Percentiles rank a stretch among this genome's conserved stretches.
Evolutionary conservation across 1,139 yeast species (phyloP).

Genomic region (Groenewaldozyma auringiensis): DNA sequence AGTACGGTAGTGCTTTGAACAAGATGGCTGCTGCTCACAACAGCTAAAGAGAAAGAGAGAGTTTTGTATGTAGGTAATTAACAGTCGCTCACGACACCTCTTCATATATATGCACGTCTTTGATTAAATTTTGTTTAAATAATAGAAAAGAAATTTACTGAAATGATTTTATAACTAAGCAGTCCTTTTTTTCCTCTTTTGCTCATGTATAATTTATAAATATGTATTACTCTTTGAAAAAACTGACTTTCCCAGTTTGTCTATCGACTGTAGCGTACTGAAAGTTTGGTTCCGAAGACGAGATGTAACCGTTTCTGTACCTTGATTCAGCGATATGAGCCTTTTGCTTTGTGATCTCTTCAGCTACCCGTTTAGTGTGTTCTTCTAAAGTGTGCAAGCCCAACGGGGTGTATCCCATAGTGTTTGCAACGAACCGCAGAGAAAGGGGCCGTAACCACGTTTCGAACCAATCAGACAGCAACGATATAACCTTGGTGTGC

Average conservation of each 20-base stretch:
- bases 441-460: neutral
- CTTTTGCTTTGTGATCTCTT: neutral
- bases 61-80: neutral
- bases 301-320: neutral
- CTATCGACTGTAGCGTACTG: neutral
- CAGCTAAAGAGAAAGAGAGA: too few species aligned
- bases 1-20: conserved; percentile 97
- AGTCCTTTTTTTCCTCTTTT: too few species aligned
- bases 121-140: neutral
- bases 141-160: neutral
- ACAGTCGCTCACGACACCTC: too few species aligned
- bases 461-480: neutral
- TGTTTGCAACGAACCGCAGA: neutral
- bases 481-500: neutral
- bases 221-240: too few species aligned
- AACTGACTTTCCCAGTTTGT: neutral
- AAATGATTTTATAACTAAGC: too few species aligned
- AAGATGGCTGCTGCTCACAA: conserved; percentile 62
- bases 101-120: neutral
- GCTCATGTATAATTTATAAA: too few species aligned
- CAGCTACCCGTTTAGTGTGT: neutral
- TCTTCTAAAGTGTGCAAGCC: neutral
- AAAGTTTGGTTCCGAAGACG: neutral
- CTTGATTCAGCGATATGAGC: neutral
- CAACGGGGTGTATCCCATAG: neutral